These are phyloP conservation scores for Penstemon barbatus DNA, from an alignment of 257 asterid genomes.

Conservation along the genomic window DNA sequence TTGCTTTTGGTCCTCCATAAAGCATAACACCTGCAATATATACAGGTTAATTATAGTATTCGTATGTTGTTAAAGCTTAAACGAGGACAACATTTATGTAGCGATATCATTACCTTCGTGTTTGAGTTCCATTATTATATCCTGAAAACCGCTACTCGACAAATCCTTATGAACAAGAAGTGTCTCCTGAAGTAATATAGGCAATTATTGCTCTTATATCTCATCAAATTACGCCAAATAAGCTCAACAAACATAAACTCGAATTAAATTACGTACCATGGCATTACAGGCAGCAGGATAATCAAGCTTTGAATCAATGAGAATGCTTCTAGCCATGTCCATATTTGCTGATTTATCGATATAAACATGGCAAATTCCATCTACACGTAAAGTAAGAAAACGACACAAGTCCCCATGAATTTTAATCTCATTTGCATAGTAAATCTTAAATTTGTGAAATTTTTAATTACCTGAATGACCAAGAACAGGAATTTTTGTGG, in stretches of 20 bases:
- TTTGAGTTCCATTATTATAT: slow-evolving; percentile 63
- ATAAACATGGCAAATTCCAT: slow-evolving; percentile 84
- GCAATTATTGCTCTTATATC: background rate
- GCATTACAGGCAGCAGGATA: slow-evolving; percentile 93
- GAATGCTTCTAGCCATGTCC: slow-evolving; percentile 67
- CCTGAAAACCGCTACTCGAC: slow-evolving; percentile 48
- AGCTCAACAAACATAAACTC: slow-evolving; percentile 12
- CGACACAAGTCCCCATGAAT: background rate
- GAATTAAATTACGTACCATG: slow-evolving; percentile 46
- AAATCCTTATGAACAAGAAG: slow-evolving; percentile 73
- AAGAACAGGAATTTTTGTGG: slow-evolving; percentile 87
- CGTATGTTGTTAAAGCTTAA: too few species aligned
- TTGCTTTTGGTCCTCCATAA: slow-evolving; percentile 61
- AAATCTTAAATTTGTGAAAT: background rate
- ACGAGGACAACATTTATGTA: too few species aligned
- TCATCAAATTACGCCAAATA: background rate
- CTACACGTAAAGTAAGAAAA: slow-evolving; percentile 37
- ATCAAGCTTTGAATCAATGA: slow-evolving; percentile 73
- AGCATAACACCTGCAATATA: slow-evolving; percentile 46
- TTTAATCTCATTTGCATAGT: background rate
- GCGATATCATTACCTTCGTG: slow-evolving; percentile 43
- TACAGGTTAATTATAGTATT: background rate
- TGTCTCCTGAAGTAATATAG: slow-evolving; percentile 52
- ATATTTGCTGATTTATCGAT: slow-evolving; percentile 70
- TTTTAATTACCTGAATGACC: slow-evolving; percentile 71